These are phyloP conservation scores for Nymphaea thermarum DNA, from an alignment of 164 flowering plant genomes.

Conservation along the genomic window DNA sequence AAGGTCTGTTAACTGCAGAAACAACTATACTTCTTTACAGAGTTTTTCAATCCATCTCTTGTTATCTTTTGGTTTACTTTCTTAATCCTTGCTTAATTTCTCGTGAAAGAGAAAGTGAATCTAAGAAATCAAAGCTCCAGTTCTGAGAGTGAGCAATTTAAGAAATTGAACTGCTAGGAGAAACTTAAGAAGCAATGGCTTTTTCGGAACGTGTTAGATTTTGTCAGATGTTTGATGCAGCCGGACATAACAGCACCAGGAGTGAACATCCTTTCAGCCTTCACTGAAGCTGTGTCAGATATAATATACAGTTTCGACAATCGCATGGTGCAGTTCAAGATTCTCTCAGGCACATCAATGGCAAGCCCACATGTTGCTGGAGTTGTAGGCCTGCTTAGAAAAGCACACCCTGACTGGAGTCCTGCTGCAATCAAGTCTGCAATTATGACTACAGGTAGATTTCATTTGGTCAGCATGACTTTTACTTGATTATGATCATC, in stretches of 20 bases:
- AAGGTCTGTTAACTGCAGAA: constrained; percentile 26
- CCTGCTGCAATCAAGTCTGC: constrained; percentile 2
- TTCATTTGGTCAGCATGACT: neutral
- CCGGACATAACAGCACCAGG: constrained; percentile 9
- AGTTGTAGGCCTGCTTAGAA: neutral
- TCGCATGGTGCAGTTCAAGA: constrained; percentile 27
- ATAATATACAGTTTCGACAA: constrained; percentile 26
- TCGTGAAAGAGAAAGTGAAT: neutral
- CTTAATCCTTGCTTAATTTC: no score
- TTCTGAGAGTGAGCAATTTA: neutral
- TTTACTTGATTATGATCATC: no score
- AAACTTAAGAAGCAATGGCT: no score
- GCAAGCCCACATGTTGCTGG: neutral
- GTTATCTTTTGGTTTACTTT: no score
- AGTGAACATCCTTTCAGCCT: constrained; percentile 3
- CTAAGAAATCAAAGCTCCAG: neutral
- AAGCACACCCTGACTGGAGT: neutral
- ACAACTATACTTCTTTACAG: no score
- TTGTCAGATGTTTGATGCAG: constrained; percentile 1
- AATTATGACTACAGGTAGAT: constrained; percentile 1
- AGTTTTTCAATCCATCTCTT: neutral
- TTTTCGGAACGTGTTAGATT: neutral
- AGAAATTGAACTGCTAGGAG: no score
- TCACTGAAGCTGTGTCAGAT: constrained; percentile 26
- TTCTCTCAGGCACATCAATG: constrained; percentile 18